A percentile compares a stretch with the other conserved stretches of the same genome.
Conservation (phyloP, 805 yeast species). For the Naumovozyma baii region DNA sequence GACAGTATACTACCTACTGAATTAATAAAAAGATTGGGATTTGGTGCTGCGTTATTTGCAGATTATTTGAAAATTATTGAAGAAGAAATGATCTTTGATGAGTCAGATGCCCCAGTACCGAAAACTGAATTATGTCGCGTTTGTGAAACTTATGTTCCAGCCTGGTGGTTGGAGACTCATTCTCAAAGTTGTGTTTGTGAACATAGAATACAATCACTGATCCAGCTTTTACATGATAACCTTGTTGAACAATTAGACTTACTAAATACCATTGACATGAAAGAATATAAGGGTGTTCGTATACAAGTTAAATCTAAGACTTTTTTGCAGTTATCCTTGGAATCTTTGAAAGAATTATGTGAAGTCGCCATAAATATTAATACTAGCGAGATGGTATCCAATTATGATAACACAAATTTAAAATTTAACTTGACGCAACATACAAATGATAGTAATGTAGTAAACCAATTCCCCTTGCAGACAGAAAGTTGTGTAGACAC, state of each 20-base stretch:
- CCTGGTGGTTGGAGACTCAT: constrained; percentile 94
- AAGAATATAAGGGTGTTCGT: constrained; percentile 51
- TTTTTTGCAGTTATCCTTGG: constrained; percentile 6
- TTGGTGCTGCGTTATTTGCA: constrained; percentile 78
- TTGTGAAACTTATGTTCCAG: constrained; percentile 84
- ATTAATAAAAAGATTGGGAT: constrained; percentile 70
- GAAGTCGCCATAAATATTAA: constrained; percentile 68
- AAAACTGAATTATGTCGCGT: constrained; percentile 77
- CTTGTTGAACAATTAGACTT: constrained; percentile 59
- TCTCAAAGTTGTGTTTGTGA: constrained; percentile 80
- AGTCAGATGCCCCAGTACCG: constrained; percentile 64
- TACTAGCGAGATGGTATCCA: constrained; percentile 45
- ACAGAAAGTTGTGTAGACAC: background rate
- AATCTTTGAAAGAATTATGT: constrained; percentile 43
- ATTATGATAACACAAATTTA: background rate
- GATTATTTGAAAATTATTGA: constrained; percentile 58
- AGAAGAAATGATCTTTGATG: constrained; percentile 54
- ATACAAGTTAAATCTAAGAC: constrained; percentile 12
- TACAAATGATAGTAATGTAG: background rate
- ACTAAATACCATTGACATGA: constrained; percentile 29
- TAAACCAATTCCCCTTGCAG: background rate
- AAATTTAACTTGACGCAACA: background rate
- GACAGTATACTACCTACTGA: constrained; percentile 43
- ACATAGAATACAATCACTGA: constrained; percentile 69
- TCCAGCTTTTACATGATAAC: constrained; percentile 65